Conservation (phyloP, 345 rosid species). For the Arabidopsis arenosa region DNA sequence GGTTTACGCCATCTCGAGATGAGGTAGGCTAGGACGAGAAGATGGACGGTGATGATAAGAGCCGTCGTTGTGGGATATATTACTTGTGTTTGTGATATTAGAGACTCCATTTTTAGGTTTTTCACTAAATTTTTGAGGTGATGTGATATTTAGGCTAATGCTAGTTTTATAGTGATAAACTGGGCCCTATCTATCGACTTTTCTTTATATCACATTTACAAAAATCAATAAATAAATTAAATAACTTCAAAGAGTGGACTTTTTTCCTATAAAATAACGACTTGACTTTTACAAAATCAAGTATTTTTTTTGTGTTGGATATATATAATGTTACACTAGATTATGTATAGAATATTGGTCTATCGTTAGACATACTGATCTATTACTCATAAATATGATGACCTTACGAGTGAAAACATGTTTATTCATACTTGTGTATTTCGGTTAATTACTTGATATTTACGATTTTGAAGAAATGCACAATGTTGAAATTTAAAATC, state of each 20-base stretch:
- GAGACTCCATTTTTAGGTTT: constrained; percentile 26
- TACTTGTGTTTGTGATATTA: constrained; percentile 25
- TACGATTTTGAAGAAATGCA: background rate
- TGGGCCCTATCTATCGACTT: background rate
- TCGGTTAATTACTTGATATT: background rate
- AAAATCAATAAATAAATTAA: constrained; percentile 4
- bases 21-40: constrained; percentile 44
- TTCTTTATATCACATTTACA: constrained; percentile 1
- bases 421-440: background rate
- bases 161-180: constrained; percentile 25
- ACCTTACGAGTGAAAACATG: background rate
- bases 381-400: background rate
- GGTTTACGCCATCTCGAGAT: constrained; percentile 47
- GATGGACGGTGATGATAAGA: constrained; percentile 16
- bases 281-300: constrained; percentile 33
- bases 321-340: constrained; percentile 18
- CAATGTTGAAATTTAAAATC: background rate
- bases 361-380: background rate
- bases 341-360: background rate
- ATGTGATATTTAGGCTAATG: constrained; percentile 12
- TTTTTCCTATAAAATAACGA: constrained; percentile 2
- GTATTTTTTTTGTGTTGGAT: background rate
- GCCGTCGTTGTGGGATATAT: constrained; percentile 24
- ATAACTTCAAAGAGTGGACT: constrained; percentile 7
- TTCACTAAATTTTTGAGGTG: constrained; percentile 9